Evolutionary conservation across 139 green algal genomes (phyloP).

Genomic region (Zygnema circumcarinatum): DNA sequence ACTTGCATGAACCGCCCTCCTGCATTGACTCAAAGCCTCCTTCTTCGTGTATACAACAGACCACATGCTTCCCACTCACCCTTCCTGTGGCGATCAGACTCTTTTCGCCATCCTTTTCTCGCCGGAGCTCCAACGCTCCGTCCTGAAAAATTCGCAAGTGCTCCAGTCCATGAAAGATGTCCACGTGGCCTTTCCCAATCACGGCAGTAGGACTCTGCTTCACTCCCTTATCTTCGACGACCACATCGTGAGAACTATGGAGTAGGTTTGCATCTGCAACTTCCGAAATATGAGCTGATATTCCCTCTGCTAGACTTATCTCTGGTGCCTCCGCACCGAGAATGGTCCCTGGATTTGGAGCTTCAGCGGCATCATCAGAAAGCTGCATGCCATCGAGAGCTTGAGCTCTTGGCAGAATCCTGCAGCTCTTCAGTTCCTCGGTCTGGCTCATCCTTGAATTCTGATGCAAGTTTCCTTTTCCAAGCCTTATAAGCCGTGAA

Average conservation of each 20-base stretch:
- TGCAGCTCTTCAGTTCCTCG: background rate
- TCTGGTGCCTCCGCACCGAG: background rate
- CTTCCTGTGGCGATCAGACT: constrained; percentile 2
- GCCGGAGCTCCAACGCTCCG: constrained; percentile 25
- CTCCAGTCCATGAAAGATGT: constrained; percentile 35
- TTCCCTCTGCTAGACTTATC: background rate
- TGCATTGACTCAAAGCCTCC: too few species aligned
- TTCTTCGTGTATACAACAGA: too few species aligned
- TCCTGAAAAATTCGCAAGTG: background rate
- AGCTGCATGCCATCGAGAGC: background rate
- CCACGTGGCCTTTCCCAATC: background rate
- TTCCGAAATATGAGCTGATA: background rate
- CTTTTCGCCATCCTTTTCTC: constrained; percentile 21
- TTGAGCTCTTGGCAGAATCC: background rate
- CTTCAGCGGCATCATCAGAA: background rate
- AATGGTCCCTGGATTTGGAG: background rate
- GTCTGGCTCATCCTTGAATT: background rate
- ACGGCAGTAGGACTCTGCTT: background rate
- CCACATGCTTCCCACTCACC: background rate
- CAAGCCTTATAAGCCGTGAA: too few species aligned
- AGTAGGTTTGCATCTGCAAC: background rate
- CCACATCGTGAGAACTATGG: background rate
- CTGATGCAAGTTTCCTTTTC: background rate
- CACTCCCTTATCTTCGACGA: background rate
- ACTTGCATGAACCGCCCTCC: too few species aligned